Evolutionary conservation across 1,284 basidiomycete genomes (phyloP).

Genomic region (Leccinum pachyderme): DNA sequence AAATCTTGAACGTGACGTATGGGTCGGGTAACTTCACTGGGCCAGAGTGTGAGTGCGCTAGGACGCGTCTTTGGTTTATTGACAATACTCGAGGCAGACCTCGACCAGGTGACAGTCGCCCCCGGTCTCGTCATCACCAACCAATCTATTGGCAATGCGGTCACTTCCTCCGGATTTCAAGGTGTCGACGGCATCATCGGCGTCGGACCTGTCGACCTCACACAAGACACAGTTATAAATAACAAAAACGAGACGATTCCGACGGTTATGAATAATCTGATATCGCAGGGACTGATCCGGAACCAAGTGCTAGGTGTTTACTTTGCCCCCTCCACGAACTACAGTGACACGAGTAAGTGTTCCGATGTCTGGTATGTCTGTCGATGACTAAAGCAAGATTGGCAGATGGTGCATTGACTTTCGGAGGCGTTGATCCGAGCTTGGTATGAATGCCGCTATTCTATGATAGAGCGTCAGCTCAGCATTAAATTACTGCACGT

Average conservation of each 20-base stretch:
- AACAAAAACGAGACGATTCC: conserved; percentile 12
- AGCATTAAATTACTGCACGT: too few species aligned
- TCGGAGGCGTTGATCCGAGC: conserved; percentile 19
- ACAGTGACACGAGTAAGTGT: conserved; percentile 20
- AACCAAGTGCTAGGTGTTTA: conserved; percentile 23
- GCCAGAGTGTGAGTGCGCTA: conserved; percentile 19
- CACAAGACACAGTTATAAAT: conserved; percentile 6
- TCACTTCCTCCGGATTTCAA: conserved; percentile 6
- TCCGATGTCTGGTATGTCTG: background rate
- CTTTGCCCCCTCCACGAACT: conserved; percentile 20
- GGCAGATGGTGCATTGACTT: conserved; percentile 29
- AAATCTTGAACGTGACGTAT: conserved; percentile 25
- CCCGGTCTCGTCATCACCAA: conserved; percentile 19
- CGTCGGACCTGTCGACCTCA: conserved; percentile 27
- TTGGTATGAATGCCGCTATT: background rate
- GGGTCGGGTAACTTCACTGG: conserved; percentile 23
- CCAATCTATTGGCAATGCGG: conserved; percentile 28
- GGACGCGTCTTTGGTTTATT: background rate
- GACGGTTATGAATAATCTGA: conserved; percentile 28
- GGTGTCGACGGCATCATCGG: conserved; percentile 26
- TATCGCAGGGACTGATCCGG: conserved; percentile 17
- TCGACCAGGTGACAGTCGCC: conserved; percentile 22
- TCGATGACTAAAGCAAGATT: background rate
- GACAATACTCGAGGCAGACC: conserved; percentile 12
- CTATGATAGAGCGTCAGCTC: background rate